A percentile compares a stretch with the other conserved stretches of the same genome.
These are phyloP conservation scores for Sporothrix dimorphospora DNA, from an alignment of 2,329 filamentous ascomycete genomes.

Conservation along the genomic window DNA sequence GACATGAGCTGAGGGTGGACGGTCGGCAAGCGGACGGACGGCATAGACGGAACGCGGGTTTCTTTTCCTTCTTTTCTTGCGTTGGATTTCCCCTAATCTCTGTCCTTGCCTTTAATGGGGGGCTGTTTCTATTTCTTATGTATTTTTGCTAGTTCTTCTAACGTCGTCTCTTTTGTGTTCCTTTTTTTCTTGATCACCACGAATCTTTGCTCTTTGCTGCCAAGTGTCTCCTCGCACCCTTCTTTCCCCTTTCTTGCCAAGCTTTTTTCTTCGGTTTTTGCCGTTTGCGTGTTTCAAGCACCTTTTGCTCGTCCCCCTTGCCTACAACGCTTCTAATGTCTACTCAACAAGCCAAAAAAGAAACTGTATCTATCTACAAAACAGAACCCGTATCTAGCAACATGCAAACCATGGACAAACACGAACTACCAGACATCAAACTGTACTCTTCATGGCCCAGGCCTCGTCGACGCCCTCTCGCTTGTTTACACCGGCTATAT, in stretches of 20 bases:
- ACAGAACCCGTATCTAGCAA: not conserved
- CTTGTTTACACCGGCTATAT: constrained; percentile 17
- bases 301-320: not conserved
- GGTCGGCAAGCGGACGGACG: not conserved
- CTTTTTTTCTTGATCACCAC: not conserved
- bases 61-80: not conserved
- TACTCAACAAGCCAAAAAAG: not conserved
- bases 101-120: not conserved
- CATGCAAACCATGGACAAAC: not conserved
- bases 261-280: not conserved
- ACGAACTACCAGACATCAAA: not conserved
- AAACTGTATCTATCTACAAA: not conserved
- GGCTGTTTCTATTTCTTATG: constrained; percentile 12
- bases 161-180: constrained; percentile 9
- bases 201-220: not conserved
- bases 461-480: not conserved
- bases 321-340: not conserved
- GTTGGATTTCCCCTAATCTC: not conserved
- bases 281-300: constrained; percentile 5
- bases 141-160: not conserved
- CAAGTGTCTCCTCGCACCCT: not conserved
- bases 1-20: not conserved
- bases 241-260: not conserved
- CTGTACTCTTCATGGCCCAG: not conserved
- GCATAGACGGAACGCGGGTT: not conserved